Evolutionary conservation across 2,329 filamentous ascomycete genomes (phyloP), one percentile per base, ranked within the genome.

Genomic region (Fusarium virguliforme): DNA sequence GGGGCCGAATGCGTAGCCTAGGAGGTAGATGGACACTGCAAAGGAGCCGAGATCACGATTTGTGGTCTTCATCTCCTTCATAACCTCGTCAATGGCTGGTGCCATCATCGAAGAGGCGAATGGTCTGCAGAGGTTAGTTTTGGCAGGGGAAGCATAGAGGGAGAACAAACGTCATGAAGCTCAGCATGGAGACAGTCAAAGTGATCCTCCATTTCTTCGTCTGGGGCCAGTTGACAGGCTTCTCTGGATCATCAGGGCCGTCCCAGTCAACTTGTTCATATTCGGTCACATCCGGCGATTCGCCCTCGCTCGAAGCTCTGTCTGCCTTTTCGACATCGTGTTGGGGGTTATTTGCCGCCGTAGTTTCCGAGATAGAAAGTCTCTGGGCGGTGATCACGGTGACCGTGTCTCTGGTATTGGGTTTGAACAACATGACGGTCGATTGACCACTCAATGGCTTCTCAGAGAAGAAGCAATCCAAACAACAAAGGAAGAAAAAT

Each of bases 1-100:
- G 3, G 85, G 85, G 0, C 85, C 86, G 37, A 85, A 80, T n/a
- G 81, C 82, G 56, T 85, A 84, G 41, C 87, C 87, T 0, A 89
- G 80, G 6, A 90, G 55, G 22, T 67, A 70, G 35, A 70, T 62
- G 2, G 67, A 70, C 6, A 70, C 15, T 63, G 69, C 34, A 78
- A 80, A 8, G 78, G 82, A 26, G 72, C 67, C 67, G 2, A 68
- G 41, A 13, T 68, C 64, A 3, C 50, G 61, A 24, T 70, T 68
- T 48, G 64, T 68, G 0, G 48, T 56, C 24, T 48, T 40, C 64
- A 70, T 67, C 22, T 70, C 51, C 12, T 60, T 28, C 64, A 70
- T 62, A 2, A 70, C 50, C 22, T 68, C 57, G 15, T 62, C 53
- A 30, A 67, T 64, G 3, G 64, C 60, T 1, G 67, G 67, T 4